Evolutionary conservation across 352 stramenopile genomes (phyloP).

Genomic region (Globisporangium cederbergense): DNA sequence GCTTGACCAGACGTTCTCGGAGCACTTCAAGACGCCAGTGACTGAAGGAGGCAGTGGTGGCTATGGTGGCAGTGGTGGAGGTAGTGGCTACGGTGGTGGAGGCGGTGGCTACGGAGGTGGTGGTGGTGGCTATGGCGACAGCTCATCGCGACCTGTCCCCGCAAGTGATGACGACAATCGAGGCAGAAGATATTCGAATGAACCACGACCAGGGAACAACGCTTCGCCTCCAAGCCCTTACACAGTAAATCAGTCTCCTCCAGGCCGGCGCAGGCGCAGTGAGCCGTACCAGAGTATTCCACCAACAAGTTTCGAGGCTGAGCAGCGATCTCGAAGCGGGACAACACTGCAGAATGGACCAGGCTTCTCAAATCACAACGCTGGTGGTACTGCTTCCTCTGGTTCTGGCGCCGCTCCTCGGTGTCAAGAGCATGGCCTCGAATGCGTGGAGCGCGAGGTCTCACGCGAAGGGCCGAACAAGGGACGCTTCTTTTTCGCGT

Average conservation of each 20-base stretch:
- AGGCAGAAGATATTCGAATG: background rate
- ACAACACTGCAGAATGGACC: background rate
- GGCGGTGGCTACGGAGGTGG: slow-evolving; percentile 7
- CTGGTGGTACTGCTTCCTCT: background rate
- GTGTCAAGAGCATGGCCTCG: slow-evolving; percentile 49
- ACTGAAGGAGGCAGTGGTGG: slow-evolving; percentile 30
- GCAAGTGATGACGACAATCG: background rate
- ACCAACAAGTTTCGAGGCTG: background rate
- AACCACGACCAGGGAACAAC: background rate
- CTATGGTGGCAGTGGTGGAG: slow-evolving; percentile 19
- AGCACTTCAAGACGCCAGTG: slow-evolving; percentile 72
- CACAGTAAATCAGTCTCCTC: background rate
- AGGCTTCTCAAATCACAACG: background rate
- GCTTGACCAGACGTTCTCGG: slow-evolving; percentile 88
- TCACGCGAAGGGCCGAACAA: slow-evolving; percentile 83
- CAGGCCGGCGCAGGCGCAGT: slow-evolving; percentile 1
- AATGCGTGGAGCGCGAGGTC: slow-evolving; percentile 52
- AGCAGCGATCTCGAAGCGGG: background rate
- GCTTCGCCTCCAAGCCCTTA: background rate
- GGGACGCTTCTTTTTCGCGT: slow-evolving; percentile 91
- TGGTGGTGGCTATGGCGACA: background rate
- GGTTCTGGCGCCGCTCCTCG: slow-evolving; percentile 18
- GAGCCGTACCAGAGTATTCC: slow-evolving; percentile 1
- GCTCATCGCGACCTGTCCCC: background rate
- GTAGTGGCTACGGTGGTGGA: slow-evolving; percentile 20